Base-by-base conservation (phyloP, 805 yeast genomes). In the Starmerella kuoi region DNA sequence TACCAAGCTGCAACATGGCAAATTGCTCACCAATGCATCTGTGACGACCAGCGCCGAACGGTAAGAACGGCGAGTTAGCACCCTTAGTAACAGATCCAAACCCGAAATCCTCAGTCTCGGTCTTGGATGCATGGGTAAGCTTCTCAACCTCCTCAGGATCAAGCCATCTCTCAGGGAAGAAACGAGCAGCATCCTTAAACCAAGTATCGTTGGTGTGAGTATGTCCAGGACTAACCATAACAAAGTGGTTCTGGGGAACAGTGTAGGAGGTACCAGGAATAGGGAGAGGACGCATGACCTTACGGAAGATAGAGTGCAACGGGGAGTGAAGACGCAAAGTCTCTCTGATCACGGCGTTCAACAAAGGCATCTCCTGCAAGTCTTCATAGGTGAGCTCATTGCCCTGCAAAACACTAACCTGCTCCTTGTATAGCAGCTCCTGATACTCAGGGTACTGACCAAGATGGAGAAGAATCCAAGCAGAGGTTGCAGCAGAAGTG, bases 41-140 rank as follows among this genome's bases (percentile, higher is more conserved):
- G 64, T 91, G 98, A 72, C 98, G 82, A 53, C 98, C 98, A 63
- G 97, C 98, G 55, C 98, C 98, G 58, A 91, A 91, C 42, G 98
- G 98, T 61, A 91, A 74, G 66, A 85, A 91, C 45, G 97, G 95
- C 33, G 95, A 84, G 24, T 83, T 69, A 40, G 88, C 97, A 66
- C 97, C 98, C 67, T 91, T 91, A 35, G 94, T 77, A 50, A 91
- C 83, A 46, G 84, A 82, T 60, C 96, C 96, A 55, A 88, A 88
- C n/a, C 97, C 97, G 61, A 87, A 88, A 63, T 88, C 97, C 35
- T 86, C 79, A n/a, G 54, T 55, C 25, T 46, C 52, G 7, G 27
- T 21, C 32, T 24, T 43, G 2, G 51, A 25, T 8, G 21, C 8
- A 18, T 35, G 27, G 37, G 53, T 53, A 40, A 56, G 50, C 39